Base-by-base conservation (phyloP, 768 basidiomycete species). In the Auriculariales sp. region DNA sequence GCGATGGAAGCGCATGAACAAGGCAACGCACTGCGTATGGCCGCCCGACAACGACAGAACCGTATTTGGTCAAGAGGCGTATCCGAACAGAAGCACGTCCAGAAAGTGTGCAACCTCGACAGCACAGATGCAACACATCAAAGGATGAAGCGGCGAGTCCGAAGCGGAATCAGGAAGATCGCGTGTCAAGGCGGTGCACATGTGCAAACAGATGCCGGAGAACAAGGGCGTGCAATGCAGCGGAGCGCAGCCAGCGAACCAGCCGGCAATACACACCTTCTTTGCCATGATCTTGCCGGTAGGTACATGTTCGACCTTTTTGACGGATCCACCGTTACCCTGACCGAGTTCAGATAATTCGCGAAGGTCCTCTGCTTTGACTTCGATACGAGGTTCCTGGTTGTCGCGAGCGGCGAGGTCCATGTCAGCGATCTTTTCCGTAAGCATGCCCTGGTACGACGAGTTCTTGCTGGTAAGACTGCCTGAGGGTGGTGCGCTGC, bases 271-370 rank as follows among this genome's bases (percentile, higher is more conserved):
- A 14, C 15, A 19, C 39, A 83, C 95, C 79, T 99, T 99, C 71
- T 95, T 93, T 3, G 95, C 95, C 94, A 99, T 98, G 57, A 91
- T 76, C 14, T 81, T 90, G 32, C 83, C 82, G 28, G 91, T 89
- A 11, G 91, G 91, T 12, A 77, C 72, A 61, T 99, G 95, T 64
- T 93, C 81, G 15, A 95, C 93, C 66, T 86, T 88, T 66, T 92
- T 92, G 45, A 99, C 95, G 49, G 93, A 95, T 49, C 95, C 95
- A 1, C 95, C 93, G 60, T 98, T 98, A 3, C 95, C 95, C 56
- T 88, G 82, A 3, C 95, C 95, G 3, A 99, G 73, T 64, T 99
- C 95, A 49, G 78, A 76, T 42, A 98, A 61, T 55, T 93, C 86
- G 66, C 83, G 83, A 61, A 99, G 69, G 63, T 98, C 95, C 59